These are phyloP conservation scores for Fraxinus dipetala DNA, from an alignment of 305 asterid genomes.

Conservation along the genomic window DNA sequence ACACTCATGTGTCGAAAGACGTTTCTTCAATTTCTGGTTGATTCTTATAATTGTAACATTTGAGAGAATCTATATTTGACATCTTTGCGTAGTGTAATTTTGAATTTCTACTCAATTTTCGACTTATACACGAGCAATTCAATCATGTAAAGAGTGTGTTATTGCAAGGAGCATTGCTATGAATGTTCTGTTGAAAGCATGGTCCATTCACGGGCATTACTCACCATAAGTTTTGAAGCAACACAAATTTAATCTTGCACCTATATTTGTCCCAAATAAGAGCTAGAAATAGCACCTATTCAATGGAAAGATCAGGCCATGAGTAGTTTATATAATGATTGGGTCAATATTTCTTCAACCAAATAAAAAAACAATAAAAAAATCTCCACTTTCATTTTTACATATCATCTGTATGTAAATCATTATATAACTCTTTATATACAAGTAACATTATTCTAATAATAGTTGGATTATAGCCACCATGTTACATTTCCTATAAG, in stretches of 20 bases:
- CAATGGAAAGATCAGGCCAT: not conserved
- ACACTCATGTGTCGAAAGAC: not conserved
- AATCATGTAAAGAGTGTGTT: too few relatives aligned
- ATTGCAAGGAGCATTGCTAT: not conserved
- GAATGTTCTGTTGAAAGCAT: not conserved
- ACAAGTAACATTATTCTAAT: too few relatives aligned
- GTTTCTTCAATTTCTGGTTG: not conserved
- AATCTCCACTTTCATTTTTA: too few relatives aligned
- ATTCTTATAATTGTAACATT: too few relatives aligned
- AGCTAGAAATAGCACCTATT: not conserved
- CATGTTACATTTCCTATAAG: not conserved
- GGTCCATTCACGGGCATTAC: not conserved
- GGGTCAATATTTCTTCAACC: too few relatives aligned
- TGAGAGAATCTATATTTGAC: too few relatives aligned
- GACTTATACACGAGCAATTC: too few relatives aligned
- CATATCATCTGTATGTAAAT: too few relatives aligned
- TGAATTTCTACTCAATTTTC: too few relatives aligned
- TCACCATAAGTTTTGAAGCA: not conserved
- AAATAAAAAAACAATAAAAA: too few relatives aligned
- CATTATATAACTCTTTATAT: too few relatives aligned
- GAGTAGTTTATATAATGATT: not conserved
- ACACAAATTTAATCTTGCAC: not conserved
- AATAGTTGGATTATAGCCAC: not conserved
- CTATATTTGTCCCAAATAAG: not conserved
- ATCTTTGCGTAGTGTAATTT: too few relatives aligned